A percentile compares a stretch with the other conserved stretches of the same genome.
These are phyloP conservation scores for Gossypium stocksii DNA, from an alignment of 345 rosid species.

Conservation along the genomic window DNA sequence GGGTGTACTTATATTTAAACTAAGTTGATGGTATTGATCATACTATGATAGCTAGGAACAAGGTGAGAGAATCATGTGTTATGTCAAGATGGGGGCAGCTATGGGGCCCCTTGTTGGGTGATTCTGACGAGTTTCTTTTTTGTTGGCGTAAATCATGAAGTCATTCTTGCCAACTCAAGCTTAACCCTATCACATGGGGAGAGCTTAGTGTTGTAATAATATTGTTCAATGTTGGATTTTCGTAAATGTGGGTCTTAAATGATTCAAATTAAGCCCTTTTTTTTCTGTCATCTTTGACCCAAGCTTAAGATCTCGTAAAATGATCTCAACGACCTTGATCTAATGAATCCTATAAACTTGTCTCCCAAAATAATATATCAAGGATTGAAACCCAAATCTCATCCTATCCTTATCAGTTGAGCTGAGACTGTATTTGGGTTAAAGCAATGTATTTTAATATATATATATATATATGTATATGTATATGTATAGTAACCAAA, in stretches of 20 bases:
- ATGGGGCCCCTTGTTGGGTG: conserved; percentile 15
- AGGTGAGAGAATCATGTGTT: conserved; percentile 12
- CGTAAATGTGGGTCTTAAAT: not conserved
- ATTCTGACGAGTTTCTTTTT: not conserved
- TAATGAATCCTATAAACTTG: not conserved
- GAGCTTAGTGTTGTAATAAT: conserved; percentile 11
- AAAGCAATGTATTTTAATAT: not conserved
- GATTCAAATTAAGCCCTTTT: not conserved
- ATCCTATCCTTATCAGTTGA: not conserved
- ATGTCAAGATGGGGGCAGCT: conserved; percentile 7
- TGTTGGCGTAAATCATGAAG: conserved; percentile 8
- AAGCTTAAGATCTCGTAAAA: not conserved
- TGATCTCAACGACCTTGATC: not conserved
- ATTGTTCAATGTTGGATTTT: not conserved
- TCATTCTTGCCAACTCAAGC: conserved; percentile 11
- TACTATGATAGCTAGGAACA: conserved; percentile 4
- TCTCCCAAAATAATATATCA: not conserved
- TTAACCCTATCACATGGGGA: not conserved
- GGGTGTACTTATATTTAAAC: not conserved
- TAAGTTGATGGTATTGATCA: not conserved
- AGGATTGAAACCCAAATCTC: too few relatives aligned
- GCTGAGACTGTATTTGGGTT: not conserved
- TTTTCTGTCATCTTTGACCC: not conserved
- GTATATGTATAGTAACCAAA: not conserved
- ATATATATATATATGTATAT: not conserved